phyloP scores from a whole-genome alignment of 768 basidiomycete species.

The Pulveroboletus ravenelii region DNA sequence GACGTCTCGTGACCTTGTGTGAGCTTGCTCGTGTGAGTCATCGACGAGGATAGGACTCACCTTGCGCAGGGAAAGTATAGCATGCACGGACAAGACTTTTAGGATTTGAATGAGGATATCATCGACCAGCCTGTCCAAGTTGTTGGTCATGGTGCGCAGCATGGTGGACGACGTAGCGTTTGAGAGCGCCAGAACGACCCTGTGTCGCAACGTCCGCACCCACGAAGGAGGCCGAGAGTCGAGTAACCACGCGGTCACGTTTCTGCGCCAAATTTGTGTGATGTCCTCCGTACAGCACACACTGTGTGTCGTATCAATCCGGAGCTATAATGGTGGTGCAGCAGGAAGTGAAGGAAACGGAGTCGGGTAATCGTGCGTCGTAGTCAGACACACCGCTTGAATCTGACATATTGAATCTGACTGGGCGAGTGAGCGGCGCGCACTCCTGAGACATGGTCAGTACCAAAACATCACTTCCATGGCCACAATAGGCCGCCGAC shows the following conservation, averaged over 20 bases:
- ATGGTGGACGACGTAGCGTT: not conserved
- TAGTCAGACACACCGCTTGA: not conserved
- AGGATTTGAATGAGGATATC: slow-evolving; percentile 24
- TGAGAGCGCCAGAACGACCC: slow-evolving; percentile 3
- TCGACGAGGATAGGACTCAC: slow-evolving; percentile 8
- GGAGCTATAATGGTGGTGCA: not conserved
- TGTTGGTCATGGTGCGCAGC: not conserved
- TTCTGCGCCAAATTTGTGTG: not conserved
- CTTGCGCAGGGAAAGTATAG: slow-evolving; percentile 20
- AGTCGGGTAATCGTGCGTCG: not conserved
- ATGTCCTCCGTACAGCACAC: not conserved
- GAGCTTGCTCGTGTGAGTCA: not conserved
- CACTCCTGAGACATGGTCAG: slow-evolving; percentile 1
- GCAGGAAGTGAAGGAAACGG: not conserved
- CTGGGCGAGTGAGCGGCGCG: not conserved
- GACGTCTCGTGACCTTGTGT: slow-evolving; percentile 19
- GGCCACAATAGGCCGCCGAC: not conserved
- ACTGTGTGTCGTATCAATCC: not conserved
- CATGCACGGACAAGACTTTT: slow-evolving; percentile 8
- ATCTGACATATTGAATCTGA: slow-evolving; percentile 4
- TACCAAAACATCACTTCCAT: not conserved
- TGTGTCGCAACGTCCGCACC: not conserved
- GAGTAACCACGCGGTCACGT: not conserved
- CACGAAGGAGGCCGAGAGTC: not conserved
- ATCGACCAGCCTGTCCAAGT: slow-evolving; percentile 25